A percentile compares a stretch with the other conserved stretches of the same genome.
These are phyloP conservation scores for Cladosporium colombiae DNA, from an alignment of 2,329 filamentous ascomycete species.

Conservation along the genomic window DNA sequence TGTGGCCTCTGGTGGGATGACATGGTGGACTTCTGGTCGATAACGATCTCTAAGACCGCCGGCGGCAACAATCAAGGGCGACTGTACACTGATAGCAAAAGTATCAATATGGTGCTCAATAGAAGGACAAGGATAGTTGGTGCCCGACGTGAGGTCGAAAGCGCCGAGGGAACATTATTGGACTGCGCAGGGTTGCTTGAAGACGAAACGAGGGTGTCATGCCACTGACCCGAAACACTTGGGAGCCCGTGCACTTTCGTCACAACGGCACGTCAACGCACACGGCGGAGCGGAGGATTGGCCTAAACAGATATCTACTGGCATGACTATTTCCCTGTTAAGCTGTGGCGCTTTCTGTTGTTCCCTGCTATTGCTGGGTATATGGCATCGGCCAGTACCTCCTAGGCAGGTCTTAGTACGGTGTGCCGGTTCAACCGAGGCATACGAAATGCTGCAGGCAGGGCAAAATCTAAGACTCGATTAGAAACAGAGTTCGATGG, in stretches of 20 bases:
- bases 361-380: neutral
- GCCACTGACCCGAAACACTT: slow-evolving; percentile 5
- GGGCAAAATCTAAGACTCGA: neutral
- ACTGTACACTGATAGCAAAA: neutral
- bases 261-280: neutral
- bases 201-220: slow-evolving; percentile 1
- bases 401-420: neutral
- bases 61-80: neutral
- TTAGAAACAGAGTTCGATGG: neutral
- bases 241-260: neutral
- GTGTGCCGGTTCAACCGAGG: neutral
- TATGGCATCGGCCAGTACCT: neutral
- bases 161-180: neutral
- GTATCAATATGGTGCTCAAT: neutral
- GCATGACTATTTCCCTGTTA: neutral
- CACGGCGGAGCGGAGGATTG: neutral
- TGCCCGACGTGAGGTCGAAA: neutral
- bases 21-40: neutral
- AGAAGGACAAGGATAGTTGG: neutral
- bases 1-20: neutral
- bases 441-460: neutral
- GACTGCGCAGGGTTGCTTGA: neutral
- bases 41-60: neutral
- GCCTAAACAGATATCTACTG: neutral
- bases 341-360: neutral